These are phyloP conservation scores for Pleurotus platypus DNA, from an alignment of 768 basidiomycete genomes.

Conservation along the genomic window DNA sequence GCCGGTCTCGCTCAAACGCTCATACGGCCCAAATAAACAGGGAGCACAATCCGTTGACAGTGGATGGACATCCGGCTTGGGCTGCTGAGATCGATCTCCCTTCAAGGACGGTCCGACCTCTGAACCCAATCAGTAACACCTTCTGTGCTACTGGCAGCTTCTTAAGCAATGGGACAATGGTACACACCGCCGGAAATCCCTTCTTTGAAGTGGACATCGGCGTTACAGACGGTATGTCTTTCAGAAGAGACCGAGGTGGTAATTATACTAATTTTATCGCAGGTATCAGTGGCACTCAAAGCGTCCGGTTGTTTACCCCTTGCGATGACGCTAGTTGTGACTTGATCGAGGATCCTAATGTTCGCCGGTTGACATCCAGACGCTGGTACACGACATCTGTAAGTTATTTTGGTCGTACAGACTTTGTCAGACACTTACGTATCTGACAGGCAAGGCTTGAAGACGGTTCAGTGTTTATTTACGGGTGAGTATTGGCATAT, in stretches of 20 bases:
- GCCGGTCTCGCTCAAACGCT: background rate
- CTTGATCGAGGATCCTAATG: constrained; percentile 31
- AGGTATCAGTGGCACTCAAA: constrained; percentile 28
- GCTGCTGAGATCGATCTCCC: constrained; percentile 38
- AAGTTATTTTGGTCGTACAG: constrained; percentile 11
- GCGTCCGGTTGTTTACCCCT: constrained; percentile 33
- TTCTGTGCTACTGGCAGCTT: constrained; percentile 41
- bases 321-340: constrained; percentile 30
- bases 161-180: constrained; percentile 37
- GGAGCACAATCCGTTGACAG: constrained; percentile 33
- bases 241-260: background rate
- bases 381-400: constrained; percentile 40
- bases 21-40: background rate
- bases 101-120: constrained; percentile 31
- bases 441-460: background rate
- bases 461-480: constrained; percentile 14
- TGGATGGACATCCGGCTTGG: constrained; percentile 43
- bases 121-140: constrained; percentile 31
- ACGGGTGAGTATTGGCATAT: background rate
- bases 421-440: background rate
- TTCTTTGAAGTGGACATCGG: constrained; percentile 6
- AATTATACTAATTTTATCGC: background rate
- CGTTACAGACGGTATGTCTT: constrained; percentile 1
- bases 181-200: constrained; percentile 18
- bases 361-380: constrained; percentile 29